Percentiles rank a stretch among this genome's conserved stretches.
phyloP scores from a whole-genome alignment of 352 stramenopile genomes.

The Globisporangium rhizosaccharum region DNA sequence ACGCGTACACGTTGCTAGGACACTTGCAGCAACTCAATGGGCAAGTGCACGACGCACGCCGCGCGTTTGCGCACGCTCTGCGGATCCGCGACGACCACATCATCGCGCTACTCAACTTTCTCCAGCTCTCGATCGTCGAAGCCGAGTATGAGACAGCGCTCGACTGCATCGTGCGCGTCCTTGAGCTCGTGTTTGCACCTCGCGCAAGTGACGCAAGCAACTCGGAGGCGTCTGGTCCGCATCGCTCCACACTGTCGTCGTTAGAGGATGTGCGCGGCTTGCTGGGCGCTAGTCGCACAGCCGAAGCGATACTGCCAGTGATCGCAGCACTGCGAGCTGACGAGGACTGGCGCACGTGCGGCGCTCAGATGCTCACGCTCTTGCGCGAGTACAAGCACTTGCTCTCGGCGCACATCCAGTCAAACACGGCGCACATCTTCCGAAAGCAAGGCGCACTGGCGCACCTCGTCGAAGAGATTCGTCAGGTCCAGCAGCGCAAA shows the following conservation, averaged over 20 bases:
- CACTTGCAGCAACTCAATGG: slow-evolving; percentile 33
- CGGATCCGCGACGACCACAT: slow-evolving; percentile 30
- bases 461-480: slow-evolving; percentile 24
- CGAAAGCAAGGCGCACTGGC: slow-evolving; percentile 35
- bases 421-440: slow-evolving; percentile 41
- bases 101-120: slow-evolving; percentile 38
- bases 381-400: slow-evolving; percentile 36
- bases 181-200: slow-evolving; percentile 19
- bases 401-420: slow-evolving; percentile 35
- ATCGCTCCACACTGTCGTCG: neutral
- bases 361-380: slow-evolving; percentile 19
- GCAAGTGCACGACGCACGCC: slow-evolving; percentile 17
- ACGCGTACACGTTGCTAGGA: slow-evolving; percentile 33
- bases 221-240: too few species aligned
- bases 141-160: slow-evolving; percentile 36
- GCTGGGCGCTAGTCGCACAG: slow-evolving; percentile 22
- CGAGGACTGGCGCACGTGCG: slow-evolving; percentile 7
- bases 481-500: slow-evolving; percentile 2
- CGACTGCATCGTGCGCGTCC: slow-evolving; percentile 24
- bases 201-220: neutral
- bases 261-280: slow-evolving; percentile 7
- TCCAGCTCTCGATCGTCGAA: slow-evolving; percentile 30
- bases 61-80: slow-evolving; percentile 25
- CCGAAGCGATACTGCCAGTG: slow-evolving; percentile 20
- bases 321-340: slow-evolving; percentile 6